Evolutionary conservation across 495 filamentous ascomycete genomes (phyloP).

Genomic region (Tetracladium marchalianum): DNA sequence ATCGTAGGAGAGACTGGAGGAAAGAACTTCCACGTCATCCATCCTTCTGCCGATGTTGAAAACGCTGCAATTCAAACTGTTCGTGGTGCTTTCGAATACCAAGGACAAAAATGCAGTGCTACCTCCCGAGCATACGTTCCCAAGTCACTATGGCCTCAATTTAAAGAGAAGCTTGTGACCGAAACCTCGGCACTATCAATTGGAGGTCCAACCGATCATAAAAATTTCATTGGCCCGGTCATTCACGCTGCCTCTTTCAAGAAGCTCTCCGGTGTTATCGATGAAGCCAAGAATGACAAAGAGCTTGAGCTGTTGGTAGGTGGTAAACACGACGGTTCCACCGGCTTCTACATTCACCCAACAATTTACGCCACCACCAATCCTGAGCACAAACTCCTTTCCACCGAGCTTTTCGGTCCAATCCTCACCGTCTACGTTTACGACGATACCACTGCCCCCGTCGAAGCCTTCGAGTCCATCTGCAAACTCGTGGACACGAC

Average conservation of each 20-base stretch:
- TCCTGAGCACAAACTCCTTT: constrained; percentile 55
- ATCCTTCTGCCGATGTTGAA: constrained; percentile 58
- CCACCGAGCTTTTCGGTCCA: constrained; percentile 70
- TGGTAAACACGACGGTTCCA: constrained; percentile 57
- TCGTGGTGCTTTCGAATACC: constrained; percentile 81
- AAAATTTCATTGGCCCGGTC: constrained; percentile 68
- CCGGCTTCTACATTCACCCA: constrained; percentile 63
- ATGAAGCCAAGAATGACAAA: constrained; percentile 54
- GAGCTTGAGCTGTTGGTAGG: constrained; percentile 55
- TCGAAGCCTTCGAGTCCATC: constrained; percentile 41
- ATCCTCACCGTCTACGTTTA: constrained; percentile 63
- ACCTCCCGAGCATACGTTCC: constrained; percentile 70
- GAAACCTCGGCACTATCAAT: constrained; percentile 58
- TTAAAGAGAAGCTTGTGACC: constrained; percentile 48
- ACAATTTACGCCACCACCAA: constrained; percentile 57
- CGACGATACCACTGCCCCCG: constrained; percentile 40
- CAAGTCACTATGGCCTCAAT: constrained; percentile 56
- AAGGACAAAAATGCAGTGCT: constrained; percentile 84
- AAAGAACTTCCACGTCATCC: constrained; percentile 87
- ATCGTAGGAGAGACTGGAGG: constrained; percentile 82
- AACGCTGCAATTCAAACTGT: constrained; percentile 76
- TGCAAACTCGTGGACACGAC: constrained; percentile 51
- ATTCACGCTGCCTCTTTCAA: constrained; percentile 65
- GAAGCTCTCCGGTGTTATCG: constrained; percentile 57
- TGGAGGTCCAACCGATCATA: constrained; percentile 58